Conservation (phyloP, 2,329 filamentous ascomycete genomes). For the Penicillium sp. region DNA sequence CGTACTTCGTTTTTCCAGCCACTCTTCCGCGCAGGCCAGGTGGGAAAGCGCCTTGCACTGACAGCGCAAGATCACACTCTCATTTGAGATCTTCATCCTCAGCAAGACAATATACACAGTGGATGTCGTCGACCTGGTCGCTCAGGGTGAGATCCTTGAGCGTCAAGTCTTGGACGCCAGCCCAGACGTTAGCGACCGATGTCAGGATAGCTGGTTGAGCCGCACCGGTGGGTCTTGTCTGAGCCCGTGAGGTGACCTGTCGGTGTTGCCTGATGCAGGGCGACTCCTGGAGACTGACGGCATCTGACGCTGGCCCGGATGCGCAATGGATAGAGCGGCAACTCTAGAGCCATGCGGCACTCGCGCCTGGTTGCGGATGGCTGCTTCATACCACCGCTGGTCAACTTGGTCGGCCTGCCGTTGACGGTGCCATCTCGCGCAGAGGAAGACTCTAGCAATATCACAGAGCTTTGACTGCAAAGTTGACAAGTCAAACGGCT, state of each 20-base stretch:
- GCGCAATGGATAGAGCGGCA: background rate
- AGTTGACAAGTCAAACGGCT: background rate
- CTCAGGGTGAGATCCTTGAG: background rate
- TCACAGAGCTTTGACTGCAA: background rate
- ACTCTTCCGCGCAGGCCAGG: background rate
- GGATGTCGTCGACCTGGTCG: background rate
- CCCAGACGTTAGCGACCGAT: background rate
- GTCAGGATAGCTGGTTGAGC: background rate
- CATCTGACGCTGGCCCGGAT: background rate
- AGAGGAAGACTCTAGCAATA: background rate
- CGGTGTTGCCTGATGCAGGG: background rate
- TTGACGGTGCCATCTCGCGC: background rate
- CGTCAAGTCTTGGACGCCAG: background rate
- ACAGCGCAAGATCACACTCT: background rate
- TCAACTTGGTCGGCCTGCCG: conserved; percentile 1
- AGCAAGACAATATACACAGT: background rate
- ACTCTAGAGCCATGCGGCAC: background rate
- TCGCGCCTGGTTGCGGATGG: background rate
- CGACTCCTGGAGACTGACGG: background rate
- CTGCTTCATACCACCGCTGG: conserved; percentile 1
- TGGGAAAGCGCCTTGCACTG: background rate
- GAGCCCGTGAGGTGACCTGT: background rate
- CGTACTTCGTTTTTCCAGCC: background rate
- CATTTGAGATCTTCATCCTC: background rate
- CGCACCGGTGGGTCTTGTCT: background rate